Evolutionary conservation across 208 protist species (phyloP).

Genomic region (Acanthamoeba triangularis): DNA sequence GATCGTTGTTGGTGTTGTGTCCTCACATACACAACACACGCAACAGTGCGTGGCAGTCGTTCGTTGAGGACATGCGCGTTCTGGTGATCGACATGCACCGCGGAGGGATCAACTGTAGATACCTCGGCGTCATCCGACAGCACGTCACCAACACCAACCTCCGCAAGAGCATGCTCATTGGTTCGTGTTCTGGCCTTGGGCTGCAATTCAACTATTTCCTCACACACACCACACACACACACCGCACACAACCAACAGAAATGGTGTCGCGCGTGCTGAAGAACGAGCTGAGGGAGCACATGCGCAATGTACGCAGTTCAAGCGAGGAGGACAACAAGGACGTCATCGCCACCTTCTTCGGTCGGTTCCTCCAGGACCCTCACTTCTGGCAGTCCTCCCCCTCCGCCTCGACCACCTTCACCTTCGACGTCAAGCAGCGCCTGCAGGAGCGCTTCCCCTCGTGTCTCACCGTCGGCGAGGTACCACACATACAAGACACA

Average conservation of each 20-base stretch:
- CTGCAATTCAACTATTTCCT: background rate
- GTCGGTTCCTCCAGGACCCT: slow-evolving; percentile 1
- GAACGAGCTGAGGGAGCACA: slow-evolving; percentile 52
- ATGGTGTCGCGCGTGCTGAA: slow-evolving; percentile 62
- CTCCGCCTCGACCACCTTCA: background rate
- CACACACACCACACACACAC: no score
- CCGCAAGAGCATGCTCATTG: slow-evolving; percentile 21
- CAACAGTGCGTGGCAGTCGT: slow-evolving; percentile 20
- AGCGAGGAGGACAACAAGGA: slow-evolving; percentile 43
- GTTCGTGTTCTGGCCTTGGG: background rate
- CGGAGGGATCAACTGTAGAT: slow-evolving; percentile 18
- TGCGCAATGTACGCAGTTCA: slow-evolving; percentile 20
- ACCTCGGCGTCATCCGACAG: slow-evolving; percentile 24
- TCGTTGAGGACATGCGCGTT: slow-evolving; percentile 55
- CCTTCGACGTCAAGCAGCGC: slow-evolving; percentile 26
- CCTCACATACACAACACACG: no score
- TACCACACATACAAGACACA: background rate
- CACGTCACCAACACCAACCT: slow-evolving; percentile 38
- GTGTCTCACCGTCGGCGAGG: slow-evolving; percentile 16
- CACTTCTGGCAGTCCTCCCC: background rate
- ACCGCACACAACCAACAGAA: background rate
- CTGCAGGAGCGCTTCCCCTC: slow-evolving; percentile 62
- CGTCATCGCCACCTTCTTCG: slow-evolving; percentile 24
- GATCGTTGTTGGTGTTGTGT: background rate
- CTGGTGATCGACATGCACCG: slow-evolving; percentile 54